These are phyloP conservation scores for Tulasnella sp. DNA, from an alignment of 768 basidiomycete genomes.

Conservation along the genomic window DNA sequence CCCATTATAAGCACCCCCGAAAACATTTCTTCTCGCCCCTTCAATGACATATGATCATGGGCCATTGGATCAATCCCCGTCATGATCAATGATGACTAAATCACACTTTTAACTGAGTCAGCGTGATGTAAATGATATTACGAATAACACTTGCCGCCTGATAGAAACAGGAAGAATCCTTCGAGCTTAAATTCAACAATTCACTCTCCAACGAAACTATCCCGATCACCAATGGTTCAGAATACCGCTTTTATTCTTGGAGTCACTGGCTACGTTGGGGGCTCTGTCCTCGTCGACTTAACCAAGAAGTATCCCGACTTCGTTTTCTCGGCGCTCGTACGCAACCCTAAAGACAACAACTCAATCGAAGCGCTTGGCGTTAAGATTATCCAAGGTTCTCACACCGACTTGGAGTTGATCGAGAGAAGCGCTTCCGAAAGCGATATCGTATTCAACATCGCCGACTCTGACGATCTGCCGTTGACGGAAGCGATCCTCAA, in stretches of 20 bases:
- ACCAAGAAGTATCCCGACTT: slow-evolving; percentile 25
- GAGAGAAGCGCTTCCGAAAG: background rate
- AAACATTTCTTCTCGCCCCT: too few relatives aligned
- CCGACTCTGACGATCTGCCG: slow-evolving; percentile 9
- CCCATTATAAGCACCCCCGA: too few relatives aligned
- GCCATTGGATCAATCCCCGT: too few relatives aligned
- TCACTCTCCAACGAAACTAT: too few relatives aligned
- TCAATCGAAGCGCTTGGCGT: slow-evolving; percentile 16
- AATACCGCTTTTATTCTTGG: slow-evolving; percentile 15
- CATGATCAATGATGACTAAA: too few relatives aligned
- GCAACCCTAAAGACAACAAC: slow-evolving; percentile 5
- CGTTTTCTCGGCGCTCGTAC: slow-evolving; percentile 16
- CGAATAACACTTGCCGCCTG: too few relatives aligned
- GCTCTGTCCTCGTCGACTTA: slow-evolving; percentile 30
- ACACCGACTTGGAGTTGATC: slow-evolving; percentile 2
- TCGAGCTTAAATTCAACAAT: too few relatives aligned
- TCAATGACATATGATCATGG: too few relatives aligned
- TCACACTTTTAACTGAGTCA: too few relatives aligned
- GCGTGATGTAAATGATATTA: too few relatives aligned
- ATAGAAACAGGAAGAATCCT: too few relatives aligned
- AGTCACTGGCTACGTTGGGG: slow-evolving; percentile 15
- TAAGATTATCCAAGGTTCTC: slow-evolving; percentile 10
- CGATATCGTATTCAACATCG: slow-evolving; percentile 2
- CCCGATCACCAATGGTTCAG: too few relatives aligned
- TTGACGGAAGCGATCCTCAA: background rate